phyloP scores from a whole-genome alignment of 768 basidiomycete species.

The Mycena latifolia region DNA sequence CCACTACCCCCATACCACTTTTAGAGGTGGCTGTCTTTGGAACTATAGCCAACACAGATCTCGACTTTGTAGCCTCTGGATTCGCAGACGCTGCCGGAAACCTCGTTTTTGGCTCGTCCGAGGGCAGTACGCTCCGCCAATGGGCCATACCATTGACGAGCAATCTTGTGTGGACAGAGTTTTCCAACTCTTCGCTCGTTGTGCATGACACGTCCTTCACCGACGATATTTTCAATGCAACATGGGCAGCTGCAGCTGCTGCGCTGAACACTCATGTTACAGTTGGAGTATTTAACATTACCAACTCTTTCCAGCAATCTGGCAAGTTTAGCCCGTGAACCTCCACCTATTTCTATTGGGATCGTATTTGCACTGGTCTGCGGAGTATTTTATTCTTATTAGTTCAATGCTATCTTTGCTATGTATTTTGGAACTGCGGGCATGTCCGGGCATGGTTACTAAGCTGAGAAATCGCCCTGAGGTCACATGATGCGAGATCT shows the following conservation, averaged over 20 bases:
- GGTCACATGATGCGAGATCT: too few species aligned
- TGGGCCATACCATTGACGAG: conserved; percentile 63
- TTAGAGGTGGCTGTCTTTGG: conserved; percentile 79
- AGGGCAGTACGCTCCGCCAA: conserved; percentile 60
- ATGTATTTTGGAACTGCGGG: background rate
- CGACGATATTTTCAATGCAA: conserved; percentile 57
- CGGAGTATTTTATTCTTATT: conserved; percentile 32
- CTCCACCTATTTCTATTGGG: conserved; percentile 12
- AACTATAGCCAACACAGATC: conserved; percentile 60
- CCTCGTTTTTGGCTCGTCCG: conserved; percentile 72
- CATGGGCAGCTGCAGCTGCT: conserved; percentile 60
- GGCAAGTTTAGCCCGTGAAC: conserved; percentile 39
- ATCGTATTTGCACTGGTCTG: background rate
- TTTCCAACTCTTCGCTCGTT: conserved; percentile 60
- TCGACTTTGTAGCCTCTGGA: conserved; percentile 61
- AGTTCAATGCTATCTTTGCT: conserved; percentile 15
- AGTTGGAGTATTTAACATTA: conserved; percentile 55
- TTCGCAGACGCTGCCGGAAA: conserved; percentile 61
- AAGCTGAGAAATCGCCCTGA: too few species aligned
- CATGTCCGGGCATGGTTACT: background rate
- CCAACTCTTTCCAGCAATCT: conserved; percentile 50
- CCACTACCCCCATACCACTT: conserved; percentile 60
- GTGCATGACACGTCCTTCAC: conserved; percentile 63
- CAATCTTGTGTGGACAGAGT: conserved; percentile 65
- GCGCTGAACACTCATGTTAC: conserved; percentile 51